These are phyloP conservation scores for Crithidia fasciculata DNA, from an alignment of 208 protist species.

Conservation along the genomic window DNA sequence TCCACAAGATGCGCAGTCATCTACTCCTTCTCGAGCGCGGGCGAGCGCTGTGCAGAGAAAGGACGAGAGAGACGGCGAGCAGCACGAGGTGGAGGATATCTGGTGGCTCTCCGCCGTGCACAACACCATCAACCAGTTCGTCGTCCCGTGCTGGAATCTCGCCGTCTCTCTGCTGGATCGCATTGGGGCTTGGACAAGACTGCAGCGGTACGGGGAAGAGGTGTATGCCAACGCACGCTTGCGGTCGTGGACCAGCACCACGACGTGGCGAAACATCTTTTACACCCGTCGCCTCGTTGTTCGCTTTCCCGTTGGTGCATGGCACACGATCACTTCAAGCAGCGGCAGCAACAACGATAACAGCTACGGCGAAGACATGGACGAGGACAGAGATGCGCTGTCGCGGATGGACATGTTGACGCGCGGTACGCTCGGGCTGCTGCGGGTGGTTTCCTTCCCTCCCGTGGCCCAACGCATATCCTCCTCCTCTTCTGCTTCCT, in stretches of 20 bases:
- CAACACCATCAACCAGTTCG: neutral
- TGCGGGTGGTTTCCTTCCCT: constrained; percentile 44
- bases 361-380: neutral
- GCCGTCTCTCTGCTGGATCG: neutral
- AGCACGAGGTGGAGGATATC: too few relatives aligned
- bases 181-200: neutral
- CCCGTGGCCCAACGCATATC: constrained; percentile 18
- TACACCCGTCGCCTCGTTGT: constrained; percentile 31
- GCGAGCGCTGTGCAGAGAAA: too few relatives aligned
- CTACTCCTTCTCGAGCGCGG: too few relatives aligned
- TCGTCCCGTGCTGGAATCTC: neutral
- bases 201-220: neutral
- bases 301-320: constrained; percentile 20
- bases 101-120: too few relatives aligned
- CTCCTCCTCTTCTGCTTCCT: too few relatives aligned
- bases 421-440: constrained; percentile 7
- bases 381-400: neutral
- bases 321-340: neutral
- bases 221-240: constrained; percentile 21
- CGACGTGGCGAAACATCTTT: constrained; percentile 35
- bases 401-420: constrained; percentile 22
- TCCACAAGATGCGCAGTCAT: too few relatives aligned
- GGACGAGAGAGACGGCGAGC: neutral
- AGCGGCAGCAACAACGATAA: neutral
- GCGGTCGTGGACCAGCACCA: constrained; percentile 26